Evolutionary conservation across 306 rosid genomes (phyloP).

Genomic region (Quercus berberidifolia): DNA sequence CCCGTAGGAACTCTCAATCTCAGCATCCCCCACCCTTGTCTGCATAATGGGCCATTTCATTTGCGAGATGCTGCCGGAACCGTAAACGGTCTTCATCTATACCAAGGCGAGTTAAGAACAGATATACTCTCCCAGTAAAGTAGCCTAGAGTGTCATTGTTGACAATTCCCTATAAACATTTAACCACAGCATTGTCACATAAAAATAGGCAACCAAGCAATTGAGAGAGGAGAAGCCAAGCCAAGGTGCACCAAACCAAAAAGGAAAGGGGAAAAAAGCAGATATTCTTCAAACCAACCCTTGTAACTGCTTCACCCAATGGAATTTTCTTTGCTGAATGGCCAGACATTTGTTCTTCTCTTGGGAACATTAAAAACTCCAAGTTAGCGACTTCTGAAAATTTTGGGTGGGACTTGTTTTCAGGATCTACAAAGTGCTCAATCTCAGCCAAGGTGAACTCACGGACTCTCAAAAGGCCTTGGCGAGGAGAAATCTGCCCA

Average conservation of each 20-base stretch:
- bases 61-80: conserved; percentile 92
- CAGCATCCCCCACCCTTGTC: conserved; percentile 70
- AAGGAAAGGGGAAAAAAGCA: not conserved
- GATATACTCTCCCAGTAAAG: conserved; percentile 97
- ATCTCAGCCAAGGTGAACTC: conserved; percentile 95
- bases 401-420: conserved; percentile 85
- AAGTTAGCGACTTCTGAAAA: conserved; percentile 66
- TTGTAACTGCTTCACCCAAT: conserved; percentile 79
- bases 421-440: conserved; percentile 97
- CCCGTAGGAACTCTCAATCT: conserved; percentile 90
- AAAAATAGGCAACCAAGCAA: not conserved
- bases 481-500: conserved; percentile 90
- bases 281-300: conserved; percentile 41
- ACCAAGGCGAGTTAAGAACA: conserved; percentile 78
- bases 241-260: not conserved
- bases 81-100: conserved; percentile 65
- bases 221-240: not conserved
- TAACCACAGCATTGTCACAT: conserved; percentile 3
- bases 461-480: conserved; percentile 93
- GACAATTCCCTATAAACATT: conserved; percentile 57
- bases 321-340: conserved; percentile 64
- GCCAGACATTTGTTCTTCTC: conserved; percentile 80
- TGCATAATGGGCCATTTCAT: conserved; percentile 99
- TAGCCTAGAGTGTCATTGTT: conserved; percentile 92
- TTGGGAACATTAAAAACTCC: conserved; percentile 92